These are phyloP conservation scores for Aspergillus floridensis DNA, from an alignment of 2,329 filamentous ascomycete species.

Conservation along the genomic window DNA sequence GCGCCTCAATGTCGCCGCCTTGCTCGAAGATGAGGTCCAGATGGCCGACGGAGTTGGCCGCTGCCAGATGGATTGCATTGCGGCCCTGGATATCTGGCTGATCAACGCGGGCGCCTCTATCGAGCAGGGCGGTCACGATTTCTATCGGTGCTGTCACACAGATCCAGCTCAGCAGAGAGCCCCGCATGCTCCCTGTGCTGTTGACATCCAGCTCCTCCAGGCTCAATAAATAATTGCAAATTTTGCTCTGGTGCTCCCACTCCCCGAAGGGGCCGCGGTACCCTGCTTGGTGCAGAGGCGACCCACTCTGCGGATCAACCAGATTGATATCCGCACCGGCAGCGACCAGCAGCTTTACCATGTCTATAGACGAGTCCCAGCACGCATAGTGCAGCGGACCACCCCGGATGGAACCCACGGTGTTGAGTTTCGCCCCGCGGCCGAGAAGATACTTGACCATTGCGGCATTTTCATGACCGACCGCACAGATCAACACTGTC, in stretches of 20 bases:
- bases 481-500: no score
- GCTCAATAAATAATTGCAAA: not conserved
- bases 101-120: not conserved
- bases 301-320: not conserved
- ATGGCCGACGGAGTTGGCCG: not conserved
- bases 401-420: not conserved
- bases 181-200: not conserved
- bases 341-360: not conserved
- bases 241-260: not conserved
- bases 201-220: not conserved
- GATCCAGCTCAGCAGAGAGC: not conserved
- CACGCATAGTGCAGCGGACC: not conserved
- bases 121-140: no score
- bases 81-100: not conserved
- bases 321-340: not conserved
- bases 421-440: not conserved
- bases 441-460: not conserved
- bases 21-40: no score
- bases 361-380: not conserved
- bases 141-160: not conserved
- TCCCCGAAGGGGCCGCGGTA: no score
- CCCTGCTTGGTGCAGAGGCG: not conserved
- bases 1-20: no score
- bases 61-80: not conserved
- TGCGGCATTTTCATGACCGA: not conserved